Evolutionary conservation across 2,329 filamentous ascomycete species (phyloP).

Genomic region (Hortaea werneckii): DNA sequence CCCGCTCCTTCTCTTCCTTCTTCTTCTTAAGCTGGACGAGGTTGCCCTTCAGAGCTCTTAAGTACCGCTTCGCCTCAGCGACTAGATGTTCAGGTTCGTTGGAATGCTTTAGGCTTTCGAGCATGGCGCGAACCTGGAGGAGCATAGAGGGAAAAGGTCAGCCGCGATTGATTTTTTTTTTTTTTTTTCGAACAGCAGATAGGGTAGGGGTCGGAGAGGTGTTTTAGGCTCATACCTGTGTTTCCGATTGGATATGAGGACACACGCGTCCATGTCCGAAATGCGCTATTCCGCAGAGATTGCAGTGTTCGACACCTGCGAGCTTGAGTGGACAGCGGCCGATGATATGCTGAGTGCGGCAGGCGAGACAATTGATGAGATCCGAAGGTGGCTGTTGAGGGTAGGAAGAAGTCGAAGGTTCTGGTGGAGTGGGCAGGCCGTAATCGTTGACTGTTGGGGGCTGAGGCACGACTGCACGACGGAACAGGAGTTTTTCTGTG

Average conservation of each 20-base stretch:
- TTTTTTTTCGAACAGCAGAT: too few species aligned
- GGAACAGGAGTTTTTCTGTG: too few species aligned
- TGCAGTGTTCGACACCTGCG: conserved; percentile 51
- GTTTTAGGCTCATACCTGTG: conserved; percentile 22
- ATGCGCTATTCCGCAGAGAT: conserved; percentile 54
- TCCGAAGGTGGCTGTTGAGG: too few species aligned
- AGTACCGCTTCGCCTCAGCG: conserved; percentile 45
- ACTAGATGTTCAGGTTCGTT: conserved; percentile 46
- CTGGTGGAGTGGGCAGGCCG: conserved; percentile 1
- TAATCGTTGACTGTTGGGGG: neutral
- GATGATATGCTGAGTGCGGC: conserved; percentile 41
- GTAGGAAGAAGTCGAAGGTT: too few species aligned
- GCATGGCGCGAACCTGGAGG: conserved; percentile 55
- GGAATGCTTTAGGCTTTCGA: conserved; percentile 51
- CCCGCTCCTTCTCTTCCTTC: conserved; percentile 8
- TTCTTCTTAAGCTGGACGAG: conserved; percentile 45
- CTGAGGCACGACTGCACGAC: conserved; percentile 9
- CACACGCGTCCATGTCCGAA: conserved; percentile 48
- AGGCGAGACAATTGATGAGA: conserved; percentile 41
- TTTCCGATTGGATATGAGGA: conserved; percentile 52
- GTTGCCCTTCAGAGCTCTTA: conserved; percentile 46
- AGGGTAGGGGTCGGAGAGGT: too few species aligned
- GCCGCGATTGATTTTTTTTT: too few species aligned
- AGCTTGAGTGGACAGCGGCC: conserved; percentile 53
- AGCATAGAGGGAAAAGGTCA: too few species aligned